Conservation (phyloP, 768 basidiomycete genomes). For the Tephrocybe rancida region DNA sequence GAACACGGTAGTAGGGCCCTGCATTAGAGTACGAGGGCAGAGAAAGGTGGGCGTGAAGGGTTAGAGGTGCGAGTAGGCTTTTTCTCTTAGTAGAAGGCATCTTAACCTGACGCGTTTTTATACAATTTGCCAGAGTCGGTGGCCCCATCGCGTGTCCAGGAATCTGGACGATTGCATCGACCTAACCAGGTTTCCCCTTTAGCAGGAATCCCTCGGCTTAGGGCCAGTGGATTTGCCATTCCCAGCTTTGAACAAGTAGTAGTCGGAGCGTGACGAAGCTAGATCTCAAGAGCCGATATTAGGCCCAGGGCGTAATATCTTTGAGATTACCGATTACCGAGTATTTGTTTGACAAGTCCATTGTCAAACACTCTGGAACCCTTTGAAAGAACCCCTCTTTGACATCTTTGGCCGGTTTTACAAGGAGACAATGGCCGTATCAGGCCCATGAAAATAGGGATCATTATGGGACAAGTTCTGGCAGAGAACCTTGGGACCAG, state of each 20-base stretch:
- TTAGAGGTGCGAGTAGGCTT: neutral
- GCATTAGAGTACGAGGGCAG: slow-evolving; percentile 8
- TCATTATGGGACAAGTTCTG: slow-evolving; percentile 13
- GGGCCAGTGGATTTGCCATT: slow-evolving; percentile 17
- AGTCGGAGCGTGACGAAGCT: slow-evolving; percentile 22
- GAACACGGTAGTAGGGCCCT: neutral
- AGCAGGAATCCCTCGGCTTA: slow-evolving; percentile 28
- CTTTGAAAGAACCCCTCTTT: slow-evolving; percentile 25
- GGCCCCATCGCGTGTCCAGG: slow-evolving; percentile 23
- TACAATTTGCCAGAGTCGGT: slow-evolving; percentile 22
- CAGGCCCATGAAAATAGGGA: slow-evolving; percentile 19
- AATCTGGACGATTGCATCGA: slow-evolving; percentile 28
- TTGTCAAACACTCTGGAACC: slow-evolving; percentile 21
- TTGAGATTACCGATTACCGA: slow-evolving; percentile 35
- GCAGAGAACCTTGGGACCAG: slow-evolving; percentile 12
- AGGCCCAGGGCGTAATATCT: slow-evolving; percentile 31
- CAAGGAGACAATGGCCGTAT: slow-evolving; percentile 18
- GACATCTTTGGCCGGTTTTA: slow-evolving; percentile 29
- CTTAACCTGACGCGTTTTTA: slow-evolving; percentile 24
- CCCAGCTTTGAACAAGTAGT: slow-evolving; percentile 13
- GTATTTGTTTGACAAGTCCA: slow-evolving; percentile 27
- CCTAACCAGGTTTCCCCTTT: slow-evolving; percentile 25
- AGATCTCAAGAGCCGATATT: slow-evolving; percentile 32
- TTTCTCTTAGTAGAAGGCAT: slow-evolving; percentile 7
- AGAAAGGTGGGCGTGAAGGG: neutral